Conservation (phyloP, 257 asterid species). For the Penstemon barbatus region DNA sequence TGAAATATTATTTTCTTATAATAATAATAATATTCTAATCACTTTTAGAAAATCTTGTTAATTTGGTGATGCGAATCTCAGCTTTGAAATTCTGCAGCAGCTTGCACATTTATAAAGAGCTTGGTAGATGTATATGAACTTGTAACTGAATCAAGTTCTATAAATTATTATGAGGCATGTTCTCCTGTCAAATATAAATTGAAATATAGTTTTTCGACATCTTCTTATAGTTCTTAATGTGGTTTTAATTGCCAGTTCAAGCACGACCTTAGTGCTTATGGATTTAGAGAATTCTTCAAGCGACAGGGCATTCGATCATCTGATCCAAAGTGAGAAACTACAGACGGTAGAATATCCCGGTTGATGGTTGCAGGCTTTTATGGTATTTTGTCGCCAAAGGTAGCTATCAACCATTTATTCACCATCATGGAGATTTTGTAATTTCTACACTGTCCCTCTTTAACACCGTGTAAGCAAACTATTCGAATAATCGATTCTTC, state of each 20-base stretch:
- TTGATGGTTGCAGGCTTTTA: slow-evolving; percentile 1
- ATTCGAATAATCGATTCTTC: too few relatives aligned
- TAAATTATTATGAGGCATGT: slow-evolving; percentile 5
- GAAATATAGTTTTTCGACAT: background rate
- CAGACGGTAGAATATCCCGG: background rate
- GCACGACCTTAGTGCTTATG: slow-evolving; percentile 65
- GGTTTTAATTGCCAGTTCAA: slow-evolving; percentile 61
- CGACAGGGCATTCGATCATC: slow-evolving; percentile 57
- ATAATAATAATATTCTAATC: background rate
- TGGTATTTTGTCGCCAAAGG: too few relatives aligned
- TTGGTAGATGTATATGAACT: background rate
- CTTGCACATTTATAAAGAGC: background rate
- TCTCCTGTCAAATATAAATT: background rate
- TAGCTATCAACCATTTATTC: too few relatives aligned
- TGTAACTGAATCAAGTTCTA: background rate
- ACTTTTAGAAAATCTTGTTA: background rate
- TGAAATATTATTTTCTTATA: background rate
- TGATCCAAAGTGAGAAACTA: slow-evolving; percentile 34
- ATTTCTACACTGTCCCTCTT: too few relatives aligned
- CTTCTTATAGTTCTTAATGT: slow-evolving; percentile 16
- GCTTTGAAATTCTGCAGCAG: background rate
- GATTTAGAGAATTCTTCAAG: slow-evolving; percentile 90
- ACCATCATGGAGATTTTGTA: too few relatives aligned
- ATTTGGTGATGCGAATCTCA: background rate
- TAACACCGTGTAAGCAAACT: too few relatives aligned